Evolutionary conservation across 1,139 yeast genomes (phyloP).

Genomic region (Candida pseudoviswanathii): DNA sequence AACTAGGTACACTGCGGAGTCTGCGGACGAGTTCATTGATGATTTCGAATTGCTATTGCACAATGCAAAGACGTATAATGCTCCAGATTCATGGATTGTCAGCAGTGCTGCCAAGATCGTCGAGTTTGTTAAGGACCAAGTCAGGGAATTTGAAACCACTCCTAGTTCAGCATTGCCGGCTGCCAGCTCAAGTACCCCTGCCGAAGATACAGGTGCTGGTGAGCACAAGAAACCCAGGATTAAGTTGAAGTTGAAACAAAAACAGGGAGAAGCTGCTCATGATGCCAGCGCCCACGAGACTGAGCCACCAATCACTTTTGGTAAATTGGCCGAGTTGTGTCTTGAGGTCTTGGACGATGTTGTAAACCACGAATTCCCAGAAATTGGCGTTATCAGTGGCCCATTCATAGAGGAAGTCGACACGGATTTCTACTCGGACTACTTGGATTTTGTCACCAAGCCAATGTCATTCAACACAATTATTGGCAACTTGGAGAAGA

Average conservation of each 20-base stretch:
- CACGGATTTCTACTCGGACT: slow-evolving; percentile 59
- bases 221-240: slow-evolving; percentile 14
- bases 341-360: slow-evolving; percentile 35
- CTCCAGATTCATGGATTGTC: slow-evolving; percentile 63
- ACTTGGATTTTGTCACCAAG: slow-evolving; percentile 52
- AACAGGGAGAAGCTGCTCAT: slow-evolving; percentile 4
- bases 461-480: slow-evolving; percentile 61
- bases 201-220: background rate
- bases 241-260: slow-evolving; percentile 16
- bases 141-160: slow-evolving; percentile 26
- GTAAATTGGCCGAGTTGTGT: slow-evolving; percentile 27
- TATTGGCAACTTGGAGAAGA: slow-evolving; percentile 42
- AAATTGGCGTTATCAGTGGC: slow-evolving; percentile 47
- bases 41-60: slow-evolving; percentile 60
- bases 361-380: slow-evolving; percentile 45
- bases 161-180: slow-evolving; percentile 8
- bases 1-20: slow-evolving; percentile 31
- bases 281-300: slow-evolving; percentile 8
- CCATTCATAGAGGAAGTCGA: slow-evolving; percentile 63
- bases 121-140: slow-evolving; percentile 47
- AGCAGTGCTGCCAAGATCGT: slow-evolving; percentile 49
- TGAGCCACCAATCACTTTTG: slow-evolving; percentile 18
- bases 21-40: slow-evolving; percentile 44
- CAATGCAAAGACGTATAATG: slow-evolving; percentile 66
- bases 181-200: background rate